Conservation (phyloP, 1,139 yeast genomes). For the Meyerozyma smithsonii region DNA sequence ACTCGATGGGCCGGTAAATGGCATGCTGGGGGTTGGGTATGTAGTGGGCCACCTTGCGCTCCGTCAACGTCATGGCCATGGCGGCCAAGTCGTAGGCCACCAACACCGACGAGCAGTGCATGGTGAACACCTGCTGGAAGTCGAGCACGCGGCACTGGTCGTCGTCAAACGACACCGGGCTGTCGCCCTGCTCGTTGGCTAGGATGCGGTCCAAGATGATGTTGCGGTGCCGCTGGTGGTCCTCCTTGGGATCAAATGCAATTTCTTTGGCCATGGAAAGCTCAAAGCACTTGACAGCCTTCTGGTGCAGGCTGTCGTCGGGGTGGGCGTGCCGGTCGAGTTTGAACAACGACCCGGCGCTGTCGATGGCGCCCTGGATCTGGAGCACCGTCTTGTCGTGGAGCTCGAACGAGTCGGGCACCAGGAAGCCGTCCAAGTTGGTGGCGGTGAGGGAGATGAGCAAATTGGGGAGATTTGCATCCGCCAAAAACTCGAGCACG, state of each 20-base stretch:
- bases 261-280: slow-evolving; percentile 13
- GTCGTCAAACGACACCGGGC: slow-evolving; percentile 15
- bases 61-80: slow-evolving; percentile 3
- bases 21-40: background rate
- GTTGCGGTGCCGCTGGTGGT: slow-evolving; percentile 14
- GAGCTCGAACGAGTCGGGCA: background rate
- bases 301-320: background rate
- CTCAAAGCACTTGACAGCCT: slow-evolving; percentile 4
- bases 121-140: slow-evolving; percentile 14
- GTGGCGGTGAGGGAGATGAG: background rate
- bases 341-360: too few species aligned
- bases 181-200: slow-evolving; percentile 12
- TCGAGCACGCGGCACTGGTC: slow-evolving; percentile 15
- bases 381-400: background rate
- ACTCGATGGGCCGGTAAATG: background rate
- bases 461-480: background rate
- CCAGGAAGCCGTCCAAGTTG: background rate
- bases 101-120: slow-evolving; percentile 13
- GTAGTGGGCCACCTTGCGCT: slow-evolving; percentile 3
- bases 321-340: background rate
- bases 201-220: slow-evolving; percentile 13
- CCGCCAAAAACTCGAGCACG: background rate
- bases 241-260: slow-evolving; percentile 10
- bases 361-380: background rate
- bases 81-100: slow-evolving; percentile 6